Evolutionary conservation across 2,329 filamentous ascomycete genomes (phyloP), one percentile per base, ranked within the genome.

Genomic region (Penicillium sp.): DNA sequence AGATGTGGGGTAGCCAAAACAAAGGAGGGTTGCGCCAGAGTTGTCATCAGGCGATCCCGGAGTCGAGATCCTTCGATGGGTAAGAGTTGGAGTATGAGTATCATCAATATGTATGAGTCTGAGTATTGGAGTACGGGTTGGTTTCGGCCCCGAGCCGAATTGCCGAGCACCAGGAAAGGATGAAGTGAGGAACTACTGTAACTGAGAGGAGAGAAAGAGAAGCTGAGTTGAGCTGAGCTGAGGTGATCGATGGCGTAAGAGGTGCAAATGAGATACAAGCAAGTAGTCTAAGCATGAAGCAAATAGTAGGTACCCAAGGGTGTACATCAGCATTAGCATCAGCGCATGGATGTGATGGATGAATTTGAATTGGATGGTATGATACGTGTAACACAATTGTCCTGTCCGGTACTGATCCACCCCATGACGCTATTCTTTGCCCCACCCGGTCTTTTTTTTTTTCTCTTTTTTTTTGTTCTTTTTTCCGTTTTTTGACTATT

Each of bases 381-480:
- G 10, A 29, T 45, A 39, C 28, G 33, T 2, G 40, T 52, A 28
- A 52, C 2, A 24, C 23, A 9, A 19, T 16, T 21, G 51, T 53
- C 2, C 2, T 59, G 61, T 60, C 21, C 23, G 36, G 63, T 67
- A 54, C 62, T 37, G 21, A 9, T 19, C 62, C 63, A 65, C 67
- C 21, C 16, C 48, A 69, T 69, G 68, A 70, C 67, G 67, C 46
- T 60, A 31, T 39, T 11, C 7, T 19, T 9, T 5, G 47, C 52
- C 46, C 58, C 58, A 58, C 60, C 5, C 5, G 14, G 19, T 24
- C 16, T 26, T 44, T 33, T 52, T 18, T 54, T 43, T 46, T 49
- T 26, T 50, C 46, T 24, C 8, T 31, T 37, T 52, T 51, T 52
- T 33, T 49, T 44, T 31, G n/a, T 44, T 34, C 24, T 28, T 50